Evolutionary conservation across 768 basidiomycete species (phyloP), one percentile per base, ranked within the genome.

Genomic region (Lentinula guzmanii): DNA sequence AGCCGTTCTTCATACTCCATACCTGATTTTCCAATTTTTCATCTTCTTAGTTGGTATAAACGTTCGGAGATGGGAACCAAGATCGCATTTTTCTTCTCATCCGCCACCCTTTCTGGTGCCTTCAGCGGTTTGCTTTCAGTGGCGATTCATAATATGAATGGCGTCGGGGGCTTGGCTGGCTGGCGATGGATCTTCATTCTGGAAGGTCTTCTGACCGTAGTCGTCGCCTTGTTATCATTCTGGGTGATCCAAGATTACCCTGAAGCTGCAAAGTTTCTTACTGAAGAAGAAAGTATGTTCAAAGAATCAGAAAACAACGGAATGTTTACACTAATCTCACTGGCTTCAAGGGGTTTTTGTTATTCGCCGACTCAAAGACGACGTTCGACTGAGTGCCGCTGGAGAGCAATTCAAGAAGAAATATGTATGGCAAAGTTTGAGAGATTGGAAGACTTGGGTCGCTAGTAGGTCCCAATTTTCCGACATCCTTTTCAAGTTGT

Each of bases 241-340:
- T 91, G 85, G 81, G 71, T 92, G 53, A 81, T 93, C 21, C 82
- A 87, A 66, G 90, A 91, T 70, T 92, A 91, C 69, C 89, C 91
- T 1, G 87, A 90, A 58, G 84, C 79, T 0, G 87, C 90, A 1
- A 85, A 78, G 62, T 93, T 92, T 71, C 74, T 93, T 42, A 82
- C 77, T 6, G 80, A 84, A 37, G 70, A 78, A 35, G 91, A 92
- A 69, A 79, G 86, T 81, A 69, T 52, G 76, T 74, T 13, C 31
- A 10, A 41, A 18, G 21, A 7, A 41, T 39, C 53, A 4, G 21
- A 16, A 7, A 21, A 33, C 28, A 6, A 8, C 10, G 5, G 51
- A 34, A 45, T 42, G 28, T 34, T 8, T 53, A 53, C 13, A 52
- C 31, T 6, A 5, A 3, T 15, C 4, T 5, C 3, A 8, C 39